Base-by-base conservation (phyloP, 139 green algal genomes). In the Pseudopediastrum boryanum region DNA sequence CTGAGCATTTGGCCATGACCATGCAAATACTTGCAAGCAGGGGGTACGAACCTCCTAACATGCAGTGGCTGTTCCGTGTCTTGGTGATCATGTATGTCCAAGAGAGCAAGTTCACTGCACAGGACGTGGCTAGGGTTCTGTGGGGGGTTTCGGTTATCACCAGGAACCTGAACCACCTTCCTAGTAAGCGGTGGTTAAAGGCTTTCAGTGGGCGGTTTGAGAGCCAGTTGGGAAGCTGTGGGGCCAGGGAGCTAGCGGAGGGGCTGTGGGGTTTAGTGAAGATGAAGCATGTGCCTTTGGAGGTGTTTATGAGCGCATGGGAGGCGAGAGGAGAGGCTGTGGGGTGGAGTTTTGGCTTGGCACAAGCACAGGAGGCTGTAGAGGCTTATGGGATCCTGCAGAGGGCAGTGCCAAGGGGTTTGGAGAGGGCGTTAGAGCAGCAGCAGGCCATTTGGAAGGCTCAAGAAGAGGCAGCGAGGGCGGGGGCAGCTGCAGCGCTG, bases 241-340 rank as follows among this genome's bases (percentile, higher is more conserved):
- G 4, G 1, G 39, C 64, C 2, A 41, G 21, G 39, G 51, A 68
- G 70, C 70, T 78, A 2, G 70, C 33, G 4, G 31, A 68, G 21
- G 70, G 48, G 1, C 10, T 78, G 36, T 78, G 70, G 70, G 70
- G 70, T 3, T 36, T 52, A 21, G 33, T 78, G 51, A 36, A n/a
- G 16, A n/a, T 78, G 19, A 52, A 52, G 36, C 46, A 42, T 41
- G 16, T 19, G 19, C 70, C 70, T 13, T 33, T 25, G 29, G 52
- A 78, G 38, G 2, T 58, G 36, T 52, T 68, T 51, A 68, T 51
- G 70, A 16, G 2, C 0, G 51, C 25, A 2, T 78, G 70, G 70
- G 70, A 78, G 70, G 36, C 36, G 8, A 52, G 51, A 36, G 70
- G 51, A 4, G 51, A 25, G 6, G 61, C 33, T 5, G 21, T 38